These are phyloP conservation scores for Symbiodinium natans DNA, from an alignment of 73 alveolate species.

Conservation along the genomic window DNA sequence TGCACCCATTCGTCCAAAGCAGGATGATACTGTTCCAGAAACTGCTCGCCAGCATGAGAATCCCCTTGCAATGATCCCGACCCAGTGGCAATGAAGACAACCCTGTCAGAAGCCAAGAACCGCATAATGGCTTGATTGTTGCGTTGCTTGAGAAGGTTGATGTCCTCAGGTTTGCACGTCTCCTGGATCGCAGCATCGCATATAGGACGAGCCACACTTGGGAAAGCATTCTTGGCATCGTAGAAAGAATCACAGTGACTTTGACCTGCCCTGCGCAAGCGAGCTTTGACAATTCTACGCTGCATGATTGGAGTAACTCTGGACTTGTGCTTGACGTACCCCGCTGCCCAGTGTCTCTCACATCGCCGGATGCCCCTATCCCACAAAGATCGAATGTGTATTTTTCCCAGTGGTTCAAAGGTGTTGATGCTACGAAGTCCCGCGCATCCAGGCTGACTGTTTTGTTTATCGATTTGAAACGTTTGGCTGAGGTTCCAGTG, in stretches of 20 bases:
- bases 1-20: background rate
- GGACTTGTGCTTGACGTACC: background rate
- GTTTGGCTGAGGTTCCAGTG: slow-evolving; percentile 5
- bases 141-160: too few relatives aligned
- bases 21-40: slow-evolving; percentile 25
- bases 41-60: background rate
- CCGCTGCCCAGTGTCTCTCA: background rate
- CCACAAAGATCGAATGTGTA: background rate
- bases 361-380: background rate
- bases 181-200: background rate
- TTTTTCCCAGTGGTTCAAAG: slow-evolving; percentile 5
- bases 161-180: background rate
- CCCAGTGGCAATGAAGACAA: background rate
- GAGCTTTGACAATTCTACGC: slow-evolving; percentile 24
- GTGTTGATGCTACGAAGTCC: background rate
- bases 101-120: background rate
- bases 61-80: slow-evolving; percentile 30
- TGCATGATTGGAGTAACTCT: background rate
- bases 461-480: background rate
- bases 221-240: slow-evolving; percentile 19
- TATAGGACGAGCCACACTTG: background rate
- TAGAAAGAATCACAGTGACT: slow-evolving; percentile 10
- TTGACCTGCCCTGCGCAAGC: background rate
- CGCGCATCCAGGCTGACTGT: background rate
- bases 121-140: background rate